Conservation (phyloP, 192 early-diverging fungal species). For the Oehlia diaphana region DNA sequence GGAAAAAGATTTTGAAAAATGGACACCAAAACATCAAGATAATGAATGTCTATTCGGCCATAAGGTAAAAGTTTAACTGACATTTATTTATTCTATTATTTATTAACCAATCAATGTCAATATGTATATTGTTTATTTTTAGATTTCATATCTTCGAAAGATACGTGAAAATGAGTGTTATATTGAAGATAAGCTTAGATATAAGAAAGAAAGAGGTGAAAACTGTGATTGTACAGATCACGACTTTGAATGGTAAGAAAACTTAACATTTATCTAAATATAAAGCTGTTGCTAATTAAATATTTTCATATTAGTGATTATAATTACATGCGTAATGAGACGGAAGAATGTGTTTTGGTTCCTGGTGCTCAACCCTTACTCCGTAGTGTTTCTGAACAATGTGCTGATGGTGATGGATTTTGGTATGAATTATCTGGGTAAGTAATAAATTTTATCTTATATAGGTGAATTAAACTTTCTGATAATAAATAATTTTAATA, state of each 20-base stretch:
- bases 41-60: conserved; percentile 41
- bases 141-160: conserved; percentile 72
- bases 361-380: conserved; percentile 49
- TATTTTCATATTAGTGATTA: conserved; percentile 48
- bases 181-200: conserved; percentile 68
- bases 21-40: conserved; percentile 52
- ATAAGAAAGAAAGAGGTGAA: conserved; percentile 52
- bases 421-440: conserved; percentile 65
- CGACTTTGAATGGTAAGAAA: conserved; percentile 82
- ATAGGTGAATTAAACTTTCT: neutral
- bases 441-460: neutral
- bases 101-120: neutral
- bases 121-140: conserved; percentile 31
- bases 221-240: conserved; percentile 72
- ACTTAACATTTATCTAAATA: neutral
- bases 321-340: conserved; percentile 66
- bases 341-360: conserved; percentile 61
- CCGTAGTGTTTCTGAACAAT: conserved; percentile 40
- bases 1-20: conserved; percentile 72
- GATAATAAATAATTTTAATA: conserved; percentile 53
- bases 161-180: conserved; percentile 68
- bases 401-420: conserved; percentile 51
- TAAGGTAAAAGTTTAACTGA: neutral
- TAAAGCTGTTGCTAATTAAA: neutral
- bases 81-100: neutral